Conservation (phyloP, 73 alveolate genomes). For the Symbiodinium natans region DNA sequence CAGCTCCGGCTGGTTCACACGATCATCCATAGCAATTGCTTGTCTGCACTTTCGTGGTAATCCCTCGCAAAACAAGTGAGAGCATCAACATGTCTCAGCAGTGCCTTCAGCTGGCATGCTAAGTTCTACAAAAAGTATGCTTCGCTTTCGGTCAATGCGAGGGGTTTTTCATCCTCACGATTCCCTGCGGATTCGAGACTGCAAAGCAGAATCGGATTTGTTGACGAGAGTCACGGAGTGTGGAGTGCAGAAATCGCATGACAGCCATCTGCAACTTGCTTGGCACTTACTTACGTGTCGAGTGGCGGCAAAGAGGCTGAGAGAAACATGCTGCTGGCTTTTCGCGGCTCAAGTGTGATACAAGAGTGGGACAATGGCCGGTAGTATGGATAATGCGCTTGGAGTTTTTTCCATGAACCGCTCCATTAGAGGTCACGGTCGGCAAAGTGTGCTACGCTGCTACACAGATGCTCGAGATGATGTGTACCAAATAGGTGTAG, state of each 20-base stretch:
- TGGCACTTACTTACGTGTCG: neutral
- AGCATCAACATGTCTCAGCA: neutral
- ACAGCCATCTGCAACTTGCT: no score
- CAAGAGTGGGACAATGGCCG: no score
- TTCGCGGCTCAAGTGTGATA: neutral
- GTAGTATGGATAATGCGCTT: no score
- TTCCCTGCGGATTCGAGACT: neutral
- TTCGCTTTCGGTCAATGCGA: neutral
- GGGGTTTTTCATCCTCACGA: neutral
- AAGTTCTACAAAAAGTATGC: no score
- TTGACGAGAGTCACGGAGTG: neutral
- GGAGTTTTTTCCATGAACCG: no score
- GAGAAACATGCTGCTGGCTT: neutral
- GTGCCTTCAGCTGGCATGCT: no score
- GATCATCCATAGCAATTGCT: neutral
- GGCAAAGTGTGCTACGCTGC: neutral
- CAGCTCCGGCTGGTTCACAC: neutral
- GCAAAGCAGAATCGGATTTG: neutral
- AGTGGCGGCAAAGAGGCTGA: no score
- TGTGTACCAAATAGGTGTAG: no score
- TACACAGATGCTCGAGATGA: no score
- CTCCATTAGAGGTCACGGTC: no score
- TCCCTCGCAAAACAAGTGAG: no score
- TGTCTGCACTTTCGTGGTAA: neutral
- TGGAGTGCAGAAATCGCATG: neutral